Conservation (phyloP, 2,329 filamentous ascomycete genomes). For the Alternaria arborescens region DNA sequence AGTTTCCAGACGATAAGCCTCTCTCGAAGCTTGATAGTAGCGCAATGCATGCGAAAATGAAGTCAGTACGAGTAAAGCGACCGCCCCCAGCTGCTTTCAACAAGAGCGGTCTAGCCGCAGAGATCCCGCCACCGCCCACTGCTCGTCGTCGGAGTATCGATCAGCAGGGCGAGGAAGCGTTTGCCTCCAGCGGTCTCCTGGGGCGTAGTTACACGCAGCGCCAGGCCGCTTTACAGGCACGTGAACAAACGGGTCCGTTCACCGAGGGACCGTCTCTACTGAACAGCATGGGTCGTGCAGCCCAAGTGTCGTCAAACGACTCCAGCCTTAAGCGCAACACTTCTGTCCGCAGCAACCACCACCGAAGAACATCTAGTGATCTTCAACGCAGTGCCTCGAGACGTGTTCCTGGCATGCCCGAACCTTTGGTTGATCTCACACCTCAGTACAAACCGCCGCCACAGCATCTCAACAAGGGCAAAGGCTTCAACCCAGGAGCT, state of each 20-base stretch:
- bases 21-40: conserved; percentile 36
- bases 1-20: conserved; percentile 38
- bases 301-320: conserved; percentile 33
- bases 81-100: conserved; percentile 48
- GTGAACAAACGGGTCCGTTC: conserved; percentile 58
- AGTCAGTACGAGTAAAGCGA: conserved; percentile 49
- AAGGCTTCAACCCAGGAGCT: conserved; percentile 55
- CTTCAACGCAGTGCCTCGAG: conserved; percentile 59
- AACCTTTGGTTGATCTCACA: conserved; percentile 74
- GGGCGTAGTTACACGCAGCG: conserved; percentile 61
- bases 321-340: conserved; percentile 40
- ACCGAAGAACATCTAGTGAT: conserved; percentile 46
- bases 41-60: conserved; percentile 47
- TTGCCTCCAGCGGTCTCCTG: conserved; percentile 58
- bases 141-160: conserved; percentile 31
- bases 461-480: conserved; percentile 64
- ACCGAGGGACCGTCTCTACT: conserved; percentile 66
- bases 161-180: conserved; percentile 51
- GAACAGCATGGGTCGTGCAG: conserved; percentile 53
- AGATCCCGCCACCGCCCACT: conserved; percentile 24
- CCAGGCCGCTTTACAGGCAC: conserved; percentile 51
- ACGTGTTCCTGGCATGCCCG: conserved; percentile 54
- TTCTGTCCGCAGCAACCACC: conserved; percentile 45
- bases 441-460: conserved; percentile 71
- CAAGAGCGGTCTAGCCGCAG: conserved; percentile 27